These are phyloP conservation scores for Trichoderma sp. DNA, from an alignment of 2,329 filamentous ascomycete genomes.

Conservation along the genomic window DNA sequence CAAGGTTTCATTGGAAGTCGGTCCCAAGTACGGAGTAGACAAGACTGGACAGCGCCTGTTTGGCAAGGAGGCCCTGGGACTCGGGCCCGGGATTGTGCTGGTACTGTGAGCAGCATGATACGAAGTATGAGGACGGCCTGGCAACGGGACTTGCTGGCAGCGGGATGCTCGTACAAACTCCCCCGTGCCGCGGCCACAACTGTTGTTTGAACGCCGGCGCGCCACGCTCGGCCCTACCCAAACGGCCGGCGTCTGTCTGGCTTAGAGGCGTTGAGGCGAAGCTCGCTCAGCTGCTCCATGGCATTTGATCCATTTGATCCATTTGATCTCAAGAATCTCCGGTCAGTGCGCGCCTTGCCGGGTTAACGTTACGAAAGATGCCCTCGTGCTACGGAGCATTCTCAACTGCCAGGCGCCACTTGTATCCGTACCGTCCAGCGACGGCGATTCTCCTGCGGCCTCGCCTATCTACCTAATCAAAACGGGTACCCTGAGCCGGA, in stretches of 20 bases:
- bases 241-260: constrained; percentile 1
- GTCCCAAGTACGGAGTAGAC: background rate
- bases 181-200: background rate
- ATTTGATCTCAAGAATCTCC: background rate
- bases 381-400: background rate
- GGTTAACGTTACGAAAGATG: constrained; percentile 4
- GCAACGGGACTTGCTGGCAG: background rate
- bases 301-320: too few relatives aligned
- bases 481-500: background rate
- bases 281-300: background rate
- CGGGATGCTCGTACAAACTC: background rate
- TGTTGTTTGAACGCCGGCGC: background rate
- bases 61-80: background rate
- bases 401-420: background rate
- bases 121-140: background rate
- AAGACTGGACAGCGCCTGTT: background rate
- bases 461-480: constrained; percentile 13
- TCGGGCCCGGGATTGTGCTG: background rate
- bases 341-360: background rate
- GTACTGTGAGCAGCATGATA: too few relatives aligned
- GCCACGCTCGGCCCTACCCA: background rate
- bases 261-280: constrained; percentile 4
- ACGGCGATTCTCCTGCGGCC: constrained; percentile 6
- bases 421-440: background rate
- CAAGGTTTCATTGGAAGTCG: background rate